These are phyloP conservation scores for Bromus sterilis DNA, from an alignment of 176 grass and related monocot genomes.

Conservation along the genomic window DNA sequence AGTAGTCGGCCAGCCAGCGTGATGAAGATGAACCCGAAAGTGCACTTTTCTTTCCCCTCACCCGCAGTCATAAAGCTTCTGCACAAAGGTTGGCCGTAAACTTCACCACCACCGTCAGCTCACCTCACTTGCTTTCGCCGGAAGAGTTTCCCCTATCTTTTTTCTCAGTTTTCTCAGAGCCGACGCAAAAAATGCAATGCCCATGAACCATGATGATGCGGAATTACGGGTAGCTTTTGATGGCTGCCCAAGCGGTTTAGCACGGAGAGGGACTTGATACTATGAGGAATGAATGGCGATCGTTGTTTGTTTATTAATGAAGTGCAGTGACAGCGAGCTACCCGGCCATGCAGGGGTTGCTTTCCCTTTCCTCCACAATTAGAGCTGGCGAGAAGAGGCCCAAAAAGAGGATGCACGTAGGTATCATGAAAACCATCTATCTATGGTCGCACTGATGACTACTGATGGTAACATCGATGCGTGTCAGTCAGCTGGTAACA, in stretches of 20 bases:
- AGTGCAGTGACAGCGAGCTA: not conserved
- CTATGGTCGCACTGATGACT: not conserved
- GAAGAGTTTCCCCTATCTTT: not conserved
- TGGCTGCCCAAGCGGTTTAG: not conserved
- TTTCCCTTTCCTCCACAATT: not conserved
- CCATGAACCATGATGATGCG: too few species aligned
- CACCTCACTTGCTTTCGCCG: not conserved
- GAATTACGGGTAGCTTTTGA: not conserved
- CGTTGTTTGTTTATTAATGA: not conserved
- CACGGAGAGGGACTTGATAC: not conserved
- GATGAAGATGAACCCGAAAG: too few species aligned
- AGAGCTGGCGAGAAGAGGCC: not conserved
- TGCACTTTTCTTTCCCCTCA: not conserved
- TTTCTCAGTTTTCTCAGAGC: not conserved
- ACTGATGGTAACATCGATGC: not conserved
- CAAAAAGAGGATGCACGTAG: constrained; percentile 16
- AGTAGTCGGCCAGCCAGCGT: not conserved
- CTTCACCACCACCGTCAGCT: not conserved
- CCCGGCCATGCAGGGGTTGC: not conserved
- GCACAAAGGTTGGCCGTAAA: constrained; percentile 14
- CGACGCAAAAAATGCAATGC: too few species aligned
- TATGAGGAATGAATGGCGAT: not conserved
- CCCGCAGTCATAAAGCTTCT: not conserved
- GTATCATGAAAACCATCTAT: not conserved
- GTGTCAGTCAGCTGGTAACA: not conserved